Percentiles rank a stretch among this genome's conserved stretches.
phyloP scores from a whole-genome alignment of 2,329 filamentous ascomycete genomes.

The Aspergillus calidoustus region DNA sequence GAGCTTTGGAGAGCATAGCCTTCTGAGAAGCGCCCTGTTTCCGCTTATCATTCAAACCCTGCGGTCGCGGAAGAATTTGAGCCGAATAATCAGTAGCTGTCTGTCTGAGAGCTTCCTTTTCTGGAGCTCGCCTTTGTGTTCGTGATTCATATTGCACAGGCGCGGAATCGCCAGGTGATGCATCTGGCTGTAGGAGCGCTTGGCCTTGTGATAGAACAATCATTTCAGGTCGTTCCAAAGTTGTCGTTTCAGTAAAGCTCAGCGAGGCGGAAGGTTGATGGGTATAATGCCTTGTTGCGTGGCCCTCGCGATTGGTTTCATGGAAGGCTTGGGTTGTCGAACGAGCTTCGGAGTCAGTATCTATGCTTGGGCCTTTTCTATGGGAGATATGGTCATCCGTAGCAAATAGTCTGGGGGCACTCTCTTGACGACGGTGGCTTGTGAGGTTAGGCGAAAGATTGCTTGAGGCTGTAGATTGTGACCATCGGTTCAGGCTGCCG shows the following conservation, averaged over 20 bases:
- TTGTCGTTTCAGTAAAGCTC: neutral
- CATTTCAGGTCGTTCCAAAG: constrained; percentile 5
- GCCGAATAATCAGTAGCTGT: constrained; percentile 7
- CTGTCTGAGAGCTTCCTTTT: constrained; percentile 1
- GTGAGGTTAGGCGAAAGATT: constrained; percentile 34
- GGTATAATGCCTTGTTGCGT: constrained; percentile 9
- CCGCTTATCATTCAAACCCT: constrained; percentile 35
- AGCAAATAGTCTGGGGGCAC: constrained; percentile 31
- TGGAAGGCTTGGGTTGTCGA: constrained; percentile 13
- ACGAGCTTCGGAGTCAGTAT: constrained; percentile 12
- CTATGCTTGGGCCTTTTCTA: constrained; percentile 21
- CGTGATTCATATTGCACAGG: constrained; percentile 13
- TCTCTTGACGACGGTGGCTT: constrained; percentile 28
- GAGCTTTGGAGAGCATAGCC: constrained; percentile 91
- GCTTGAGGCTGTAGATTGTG: constrained; percentile 60
- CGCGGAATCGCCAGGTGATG: constrained; percentile 27
- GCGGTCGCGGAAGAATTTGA: constrained; percentile 11
- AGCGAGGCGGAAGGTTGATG: constrained; percentile 5
- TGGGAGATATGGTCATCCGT: constrained; percentile 25
- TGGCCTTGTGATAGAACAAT: constrained; percentile 3
- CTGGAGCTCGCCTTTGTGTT: constrained; percentile 4
- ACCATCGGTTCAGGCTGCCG: constrained; percentile 61
- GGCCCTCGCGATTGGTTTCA: constrained; percentile 6
- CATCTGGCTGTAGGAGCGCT: constrained; percentile 14
- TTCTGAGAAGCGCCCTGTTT: constrained; percentile 74